Conservation (phyloP, 2,329 filamentous ascomycete genomes). For the Calonectria montana region DNA sequence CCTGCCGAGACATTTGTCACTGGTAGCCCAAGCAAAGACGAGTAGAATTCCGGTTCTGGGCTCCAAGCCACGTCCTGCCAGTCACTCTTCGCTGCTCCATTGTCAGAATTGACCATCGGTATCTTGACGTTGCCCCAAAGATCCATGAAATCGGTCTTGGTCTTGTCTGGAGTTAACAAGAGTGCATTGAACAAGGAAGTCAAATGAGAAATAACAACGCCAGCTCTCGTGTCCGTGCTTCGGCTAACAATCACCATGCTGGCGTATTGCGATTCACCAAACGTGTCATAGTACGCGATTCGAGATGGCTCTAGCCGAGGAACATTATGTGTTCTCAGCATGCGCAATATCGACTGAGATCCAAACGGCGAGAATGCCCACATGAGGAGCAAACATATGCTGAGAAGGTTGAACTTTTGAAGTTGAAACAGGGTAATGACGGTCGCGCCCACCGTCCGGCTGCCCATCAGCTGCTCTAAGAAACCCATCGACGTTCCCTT, state of each 20-base stretch:
- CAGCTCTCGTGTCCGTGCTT: background rate
- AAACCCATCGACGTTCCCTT: constrained; percentile 1
- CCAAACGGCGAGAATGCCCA: constrained; percentile 21
- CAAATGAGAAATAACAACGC: background rate
- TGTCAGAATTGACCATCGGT: background rate
- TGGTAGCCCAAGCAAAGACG: constrained; percentile 19
- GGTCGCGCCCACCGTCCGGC: constrained; percentile 21
- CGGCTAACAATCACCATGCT: background rate
- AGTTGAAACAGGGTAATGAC: constrained; percentile 18
- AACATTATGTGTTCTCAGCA: background rate
- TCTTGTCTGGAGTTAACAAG: background rate
- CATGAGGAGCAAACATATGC: background rate
- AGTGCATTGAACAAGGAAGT: background rate
- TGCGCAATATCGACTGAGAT: constrained; percentile 8
- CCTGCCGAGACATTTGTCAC: constrained; percentile 2
- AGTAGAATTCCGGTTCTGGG: background rate
- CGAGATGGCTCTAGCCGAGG: background rate
- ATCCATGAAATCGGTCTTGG: constrained; percentile 14
- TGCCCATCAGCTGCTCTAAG: constrained; percentile 27
- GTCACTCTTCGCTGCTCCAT: background rate
- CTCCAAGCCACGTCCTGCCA: background rate
- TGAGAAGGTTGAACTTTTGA: constrained; percentile 1
- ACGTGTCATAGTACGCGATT: background rate
- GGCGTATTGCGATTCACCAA: background rate
- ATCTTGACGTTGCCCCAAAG: constrained; percentile 29